A percentile compares a stretch with the other conserved stretches of the same genome.
Evolutionary conservation across 1,284 basidiomycete species (phyloP).

Genomic region (Boletellus sp.): DNA sequence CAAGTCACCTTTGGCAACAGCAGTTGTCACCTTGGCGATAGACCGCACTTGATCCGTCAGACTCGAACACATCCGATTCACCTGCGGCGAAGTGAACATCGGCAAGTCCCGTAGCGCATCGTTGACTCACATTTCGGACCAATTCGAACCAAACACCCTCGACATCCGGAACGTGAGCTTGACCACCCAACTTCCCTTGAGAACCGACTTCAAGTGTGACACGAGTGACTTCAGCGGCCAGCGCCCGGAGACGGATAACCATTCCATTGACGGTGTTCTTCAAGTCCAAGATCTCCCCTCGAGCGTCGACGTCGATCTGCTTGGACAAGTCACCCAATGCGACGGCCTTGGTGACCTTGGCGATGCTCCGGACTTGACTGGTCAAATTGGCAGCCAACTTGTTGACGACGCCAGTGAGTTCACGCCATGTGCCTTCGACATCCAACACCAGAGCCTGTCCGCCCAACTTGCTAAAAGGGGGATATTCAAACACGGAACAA

Average conservation of each 20-base stretch:
- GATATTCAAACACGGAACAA: constrained; percentile 11
- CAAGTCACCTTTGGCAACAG: constrained; percentile 86
- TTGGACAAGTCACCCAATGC: constrained; percentile 93
- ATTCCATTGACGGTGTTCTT: constrained; percentile 99
- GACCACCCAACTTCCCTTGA: constrained; percentile 87
- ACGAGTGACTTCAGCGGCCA: constrained; percentile 95
- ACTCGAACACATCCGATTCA: constrained; percentile 91
- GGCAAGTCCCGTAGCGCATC: neutral
- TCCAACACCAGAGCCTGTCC: constrained; percentile 91
- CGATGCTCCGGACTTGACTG: constrained; percentile 91
- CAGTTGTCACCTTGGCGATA: constrained; percentile 90
- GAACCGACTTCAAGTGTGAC: constrained; percentile 94
- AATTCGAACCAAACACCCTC: constrained; percentile 95
- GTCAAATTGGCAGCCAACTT: constrained; percentile 93
- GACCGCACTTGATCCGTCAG: constrained; percentile 93
- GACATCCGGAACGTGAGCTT: constrained; percentile 89
- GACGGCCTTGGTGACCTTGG: constrained; percentile 96
- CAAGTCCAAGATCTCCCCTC: constrained; percentile 94
- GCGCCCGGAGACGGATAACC: constrained; percentile 84
- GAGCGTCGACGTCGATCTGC: constrained; percentile 95
- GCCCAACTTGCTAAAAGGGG: constrained; percentile 66
- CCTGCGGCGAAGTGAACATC: constrained; percentile 41
- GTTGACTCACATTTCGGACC: constrained; percentile 72
- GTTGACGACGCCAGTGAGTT: constrained; percentile 88
- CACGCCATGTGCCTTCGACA: constrained; percentile 93